Evolutionary conservation across 208 protist species (phyloP).

Genomic region (Leishmania braziliensis): DNA sequence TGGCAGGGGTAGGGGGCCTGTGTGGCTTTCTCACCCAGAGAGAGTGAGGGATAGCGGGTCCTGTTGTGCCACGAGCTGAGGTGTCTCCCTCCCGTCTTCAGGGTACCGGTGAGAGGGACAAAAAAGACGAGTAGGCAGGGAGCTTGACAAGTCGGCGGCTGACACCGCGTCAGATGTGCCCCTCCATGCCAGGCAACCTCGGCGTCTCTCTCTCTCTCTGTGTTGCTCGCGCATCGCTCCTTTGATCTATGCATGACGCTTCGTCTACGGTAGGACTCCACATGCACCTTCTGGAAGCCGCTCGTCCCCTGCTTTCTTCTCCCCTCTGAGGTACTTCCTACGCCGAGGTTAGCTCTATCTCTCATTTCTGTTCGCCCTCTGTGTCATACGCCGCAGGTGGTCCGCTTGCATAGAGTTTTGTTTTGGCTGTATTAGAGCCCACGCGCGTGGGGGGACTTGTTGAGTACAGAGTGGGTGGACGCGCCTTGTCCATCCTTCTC

Average conservation of each 20-base stretch:
- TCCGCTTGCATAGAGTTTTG: not conserved
- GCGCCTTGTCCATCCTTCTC: not conserved
- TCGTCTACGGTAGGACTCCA: not conserved
- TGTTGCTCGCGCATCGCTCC: not conserved
- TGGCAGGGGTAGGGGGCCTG: not conserved
- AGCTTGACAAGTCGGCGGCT: not conserved
- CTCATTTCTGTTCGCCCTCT: not conserved
- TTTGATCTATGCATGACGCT: not conserved
- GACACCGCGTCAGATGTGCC: not conserved
- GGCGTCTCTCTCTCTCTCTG: not conserved
- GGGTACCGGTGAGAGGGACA: not conserved
- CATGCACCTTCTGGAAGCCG: not conserved
- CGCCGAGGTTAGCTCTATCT: not conserved
- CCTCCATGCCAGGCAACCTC: not conserved
- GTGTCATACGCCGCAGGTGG: not conserved
- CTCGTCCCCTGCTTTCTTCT: not conserved
- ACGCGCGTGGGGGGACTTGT: not conserved
- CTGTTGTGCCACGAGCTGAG: not conserved
- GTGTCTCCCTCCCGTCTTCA: not conserved
- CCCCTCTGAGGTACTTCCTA: not conserved
- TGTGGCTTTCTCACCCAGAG: not conserved
- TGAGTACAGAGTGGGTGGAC: not conserved
- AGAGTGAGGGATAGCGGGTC: not conserved
- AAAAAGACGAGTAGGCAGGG: not conserved
- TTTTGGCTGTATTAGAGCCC: not conserved